Base-by-base conservation (phyloP, 2,329 filamentous ascomycete species). In the Penicillium sp. region DNA sequence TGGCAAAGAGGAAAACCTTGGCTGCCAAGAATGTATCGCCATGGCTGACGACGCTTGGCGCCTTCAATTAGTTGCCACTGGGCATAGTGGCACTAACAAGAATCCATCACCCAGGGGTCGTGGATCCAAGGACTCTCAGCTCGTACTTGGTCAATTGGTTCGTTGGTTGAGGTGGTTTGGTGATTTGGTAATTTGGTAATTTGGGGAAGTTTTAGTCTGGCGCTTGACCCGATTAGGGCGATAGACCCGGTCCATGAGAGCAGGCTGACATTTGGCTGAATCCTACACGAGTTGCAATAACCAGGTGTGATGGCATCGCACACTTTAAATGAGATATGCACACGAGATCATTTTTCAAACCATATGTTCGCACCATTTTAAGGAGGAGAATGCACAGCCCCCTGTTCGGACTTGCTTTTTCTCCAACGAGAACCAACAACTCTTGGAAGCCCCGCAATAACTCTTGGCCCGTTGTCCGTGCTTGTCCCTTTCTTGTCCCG, bases 401-500 rank as follows among this genome's bases (percentile, higher is more conserved):
- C 49, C 27, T 27, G 26, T 27, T 29, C 48, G 19, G 41, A 35
- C n/a, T 35, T 62, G 62, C 60, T 54, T 60, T 55, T 55, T 31
- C 37, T 33, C 19, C 5, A 21, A 35, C 33, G 9, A 26, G 21
- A 66, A 56, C 63, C 58, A 58, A 51, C n/a, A 37, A 31, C 46
- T 35, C 54, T 43, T 53, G 50, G 46, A 14, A 46, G 49, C 24
- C 63, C 66, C 65, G 64, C 64, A 66, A 56, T 46, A 55, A 59
- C 53, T 68, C 71, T 73, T 73, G 70, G 71, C 70, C 69, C 69
- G 67, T 71, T 68, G 66, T 67, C 64, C 58, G 55, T 57, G 46
- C 62, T 65, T 66, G 64, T 65, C 61, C 63, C 64, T 62, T 64
- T 69, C 56, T 51, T 48, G 61, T 67, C 71, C 69, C 62, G 65